phyloP scores from a whole-genome alignment of 129 eudicot genomes.

The Ambrosia artemisiifolia region DNA sequence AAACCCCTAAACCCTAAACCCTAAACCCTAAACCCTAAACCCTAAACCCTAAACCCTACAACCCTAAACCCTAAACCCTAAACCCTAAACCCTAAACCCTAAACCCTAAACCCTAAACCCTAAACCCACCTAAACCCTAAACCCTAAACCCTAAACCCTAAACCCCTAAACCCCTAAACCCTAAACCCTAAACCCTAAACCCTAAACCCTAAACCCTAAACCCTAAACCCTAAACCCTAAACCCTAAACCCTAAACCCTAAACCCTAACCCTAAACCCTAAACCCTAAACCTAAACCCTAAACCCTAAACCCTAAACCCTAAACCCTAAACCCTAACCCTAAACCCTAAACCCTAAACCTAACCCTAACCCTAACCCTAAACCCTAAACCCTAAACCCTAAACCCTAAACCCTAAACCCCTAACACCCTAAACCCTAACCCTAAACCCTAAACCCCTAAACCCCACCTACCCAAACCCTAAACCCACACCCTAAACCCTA shows the following conservation, averaged over 20 bases:
- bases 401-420: slow-evolving; percentile 5
- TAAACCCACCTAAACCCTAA: background rate
- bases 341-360: background rate
- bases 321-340: background rate
- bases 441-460: slow-evolving; percentile 5
- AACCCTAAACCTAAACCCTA: background rate
- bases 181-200: background rate
- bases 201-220: background rate
- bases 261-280: slow-evolving; percentile 4
- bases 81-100: background rate
- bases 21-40: slow-evolving; percentile 5
- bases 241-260: background rate
- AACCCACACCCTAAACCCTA: background rate
- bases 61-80: background rate
- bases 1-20: slow-evolving; percentile 2
- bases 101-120: background rate
- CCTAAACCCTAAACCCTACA: no score
- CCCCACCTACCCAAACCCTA: background rate
- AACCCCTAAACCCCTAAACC: background rate
- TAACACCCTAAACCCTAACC: slow-evolving; percentile 5
- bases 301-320: background rate
- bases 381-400: background rate
- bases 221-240: background rate
- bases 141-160: no score
- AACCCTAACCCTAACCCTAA: background rate